Percentiles rank a stretch among this genome's conserved stretches.
phyloP scores from a whole-genome alignment of 2,329 filamentous ascomycete genomes.

The Thermoascus crustaceus region DNA sequence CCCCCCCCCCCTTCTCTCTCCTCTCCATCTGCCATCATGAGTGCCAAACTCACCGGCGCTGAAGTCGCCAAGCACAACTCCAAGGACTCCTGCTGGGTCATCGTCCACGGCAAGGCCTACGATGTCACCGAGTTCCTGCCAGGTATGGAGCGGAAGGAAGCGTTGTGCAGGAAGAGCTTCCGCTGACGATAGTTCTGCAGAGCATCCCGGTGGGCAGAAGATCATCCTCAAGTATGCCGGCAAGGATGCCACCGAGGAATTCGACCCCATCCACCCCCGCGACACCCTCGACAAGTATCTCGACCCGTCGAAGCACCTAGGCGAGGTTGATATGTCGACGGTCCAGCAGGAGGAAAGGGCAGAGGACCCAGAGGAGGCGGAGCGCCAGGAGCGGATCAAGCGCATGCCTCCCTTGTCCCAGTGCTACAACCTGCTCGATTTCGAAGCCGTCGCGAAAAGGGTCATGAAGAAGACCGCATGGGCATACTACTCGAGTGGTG shows the following conservation, averaged over 20 bases:
- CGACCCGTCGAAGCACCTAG: conserved; percentile 75
- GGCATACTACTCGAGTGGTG: conserved; percentile 95
- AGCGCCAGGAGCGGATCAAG: conserved; percentile 63
- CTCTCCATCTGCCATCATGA: conserved; percentile 6
- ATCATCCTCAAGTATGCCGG: conserved; percentile 97
- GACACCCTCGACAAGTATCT: conserved; percentile 81
- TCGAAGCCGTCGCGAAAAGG: conserved; percentile 80
- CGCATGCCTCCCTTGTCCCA: conserved; percentile 73
- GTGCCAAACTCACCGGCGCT: conserved; percentile 42
- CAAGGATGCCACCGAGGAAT: conserved; percentile 88
- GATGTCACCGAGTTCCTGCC: conserved; percentile 87
- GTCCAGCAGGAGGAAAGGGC: conserved; percentile 60
- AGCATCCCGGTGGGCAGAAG: conserved; percentile 81
- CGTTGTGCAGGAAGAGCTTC: not conserved
- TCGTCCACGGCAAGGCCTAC: conserved; percentile 79
- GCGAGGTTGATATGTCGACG: conserved; percentile 79
- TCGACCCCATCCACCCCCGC: conserved; percentile 79
- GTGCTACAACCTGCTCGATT: conserved; percentile 92
- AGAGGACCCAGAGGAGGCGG: conserved; percentile 62
- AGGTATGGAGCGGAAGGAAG: conserved; percentile 35
- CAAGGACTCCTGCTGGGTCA: conserved; percentile 82
- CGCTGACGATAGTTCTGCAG: conserved; percentile 30
- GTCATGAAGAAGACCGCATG: conserved; percentile 96
- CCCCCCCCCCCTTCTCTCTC: conserved; percentile 10
- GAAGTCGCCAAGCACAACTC: conserved; percentile 68